A percentile compares a stretch with the other conserved stretches of the same genome.
phyloP scores from a whole-genome alignment of 108 stramenopile species.

The Nannochloropsis oceanica region DNA sequence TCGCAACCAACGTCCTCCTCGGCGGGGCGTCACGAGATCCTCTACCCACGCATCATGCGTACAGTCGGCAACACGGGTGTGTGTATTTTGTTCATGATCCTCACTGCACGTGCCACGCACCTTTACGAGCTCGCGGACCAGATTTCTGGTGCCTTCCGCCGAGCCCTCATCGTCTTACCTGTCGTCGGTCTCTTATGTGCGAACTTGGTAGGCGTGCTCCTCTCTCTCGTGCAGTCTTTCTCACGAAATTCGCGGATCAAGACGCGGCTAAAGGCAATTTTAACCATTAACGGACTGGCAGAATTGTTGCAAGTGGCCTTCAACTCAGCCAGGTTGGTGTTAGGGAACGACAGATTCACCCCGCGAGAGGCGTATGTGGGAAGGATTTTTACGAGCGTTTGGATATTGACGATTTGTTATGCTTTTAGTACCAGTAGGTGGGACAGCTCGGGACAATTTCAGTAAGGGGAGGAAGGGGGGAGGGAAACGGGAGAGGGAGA shows the following conservation, averaged over 20 bases:
- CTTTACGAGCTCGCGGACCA: neutral
- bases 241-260: neutral
- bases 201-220: neutral
- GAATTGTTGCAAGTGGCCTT: neutral
- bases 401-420: neutral
- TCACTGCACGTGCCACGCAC: neutral
- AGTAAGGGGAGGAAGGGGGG: neutral
- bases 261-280: neutral
- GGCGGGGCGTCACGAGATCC: neutral
- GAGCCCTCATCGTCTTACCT: neutral
- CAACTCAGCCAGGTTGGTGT: neutral
- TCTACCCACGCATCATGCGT: neutral
- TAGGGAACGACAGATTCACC: neutral
- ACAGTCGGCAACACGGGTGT: neutral
- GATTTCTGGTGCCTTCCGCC: neutral
- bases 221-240: neutral
- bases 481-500: neutral
- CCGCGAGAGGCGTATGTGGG: neutral
- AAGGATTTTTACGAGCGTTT: neutral
- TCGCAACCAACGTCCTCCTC: neutral
- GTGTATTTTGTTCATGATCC: neutral
- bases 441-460: neutral
- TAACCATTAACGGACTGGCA: neutral
- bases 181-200: neutral
- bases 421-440: neutral